These are phyloP conservation scores for Tuber aestivum DNA, from an alignment of 495 filamentous ascomycete species.

Conservation along the genomic window DNA sequence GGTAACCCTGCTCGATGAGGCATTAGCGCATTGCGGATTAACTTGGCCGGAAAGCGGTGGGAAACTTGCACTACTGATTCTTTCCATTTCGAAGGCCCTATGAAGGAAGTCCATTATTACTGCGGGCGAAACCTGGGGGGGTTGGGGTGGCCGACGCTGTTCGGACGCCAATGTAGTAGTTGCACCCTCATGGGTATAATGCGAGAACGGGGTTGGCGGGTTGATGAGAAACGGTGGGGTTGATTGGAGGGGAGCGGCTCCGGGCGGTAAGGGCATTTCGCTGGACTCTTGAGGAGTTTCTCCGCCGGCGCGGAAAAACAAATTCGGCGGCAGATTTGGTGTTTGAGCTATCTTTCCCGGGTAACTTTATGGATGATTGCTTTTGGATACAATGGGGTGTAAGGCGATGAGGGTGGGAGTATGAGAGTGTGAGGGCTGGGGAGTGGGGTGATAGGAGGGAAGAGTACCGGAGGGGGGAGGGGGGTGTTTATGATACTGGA, in stretches of 20 bases:
- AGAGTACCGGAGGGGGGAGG: neutral
- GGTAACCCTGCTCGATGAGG: conserved; percentile 17
- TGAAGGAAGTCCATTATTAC: neutral
- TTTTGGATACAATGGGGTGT: neutral
- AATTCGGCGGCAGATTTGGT: neutral
- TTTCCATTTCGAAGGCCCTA: neutral
- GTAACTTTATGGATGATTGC: neutral
- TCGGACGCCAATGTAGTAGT: neutral
- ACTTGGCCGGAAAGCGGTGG: neutral
- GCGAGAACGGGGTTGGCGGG: neutral
- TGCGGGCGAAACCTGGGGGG: neutral
- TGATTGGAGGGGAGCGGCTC: neutral
- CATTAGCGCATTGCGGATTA: conserved; percentile 8
- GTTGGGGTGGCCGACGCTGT: neutral
- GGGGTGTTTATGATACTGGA: neutral
- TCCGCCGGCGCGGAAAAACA: neutral
- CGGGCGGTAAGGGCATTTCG: neutral
- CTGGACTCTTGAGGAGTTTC: neutral
- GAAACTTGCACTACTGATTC: conserved; percentile 18
- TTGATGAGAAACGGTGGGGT: neutral
- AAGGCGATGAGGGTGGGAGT: neutral
- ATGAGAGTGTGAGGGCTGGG: neutral
- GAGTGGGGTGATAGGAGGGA: neutral
- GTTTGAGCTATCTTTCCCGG: neutral
- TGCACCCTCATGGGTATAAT: neutral